phyloP scores from a whole-genome alignment of 768 basidiomycete species.

The Rubroboletus pulcherrimus region DNA sequence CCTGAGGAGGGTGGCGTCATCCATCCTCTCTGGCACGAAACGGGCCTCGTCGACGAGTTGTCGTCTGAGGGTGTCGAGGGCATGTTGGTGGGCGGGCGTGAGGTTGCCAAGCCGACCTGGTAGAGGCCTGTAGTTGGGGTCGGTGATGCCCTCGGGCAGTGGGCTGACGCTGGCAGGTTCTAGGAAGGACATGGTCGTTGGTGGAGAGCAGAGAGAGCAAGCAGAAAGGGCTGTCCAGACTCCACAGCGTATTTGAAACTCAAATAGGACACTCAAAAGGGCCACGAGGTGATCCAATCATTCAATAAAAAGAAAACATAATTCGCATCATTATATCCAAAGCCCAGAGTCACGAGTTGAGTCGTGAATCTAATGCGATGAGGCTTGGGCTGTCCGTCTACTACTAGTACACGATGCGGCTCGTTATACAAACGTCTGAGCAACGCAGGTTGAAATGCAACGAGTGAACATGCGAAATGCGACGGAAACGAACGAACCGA shows the following conservation, averaged over 20 bases:
- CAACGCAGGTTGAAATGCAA: slow-evolving; percentile 36
- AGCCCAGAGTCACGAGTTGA: slow-evolving; percentile 34
- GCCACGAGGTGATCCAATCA: neutral
- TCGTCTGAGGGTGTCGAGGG: slow-evolving; percentile 65
- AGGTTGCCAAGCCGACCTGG: slow-evolving; percentile 83
- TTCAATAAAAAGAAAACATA: neutral
- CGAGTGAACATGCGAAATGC: neutral
- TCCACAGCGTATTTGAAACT: slow-evolving; percentile 8
- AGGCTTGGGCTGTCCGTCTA: slow-evolving; percentile 27
- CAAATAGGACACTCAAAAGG: slow-evolving; percentile 1
- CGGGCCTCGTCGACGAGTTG: slow-evolving; percentile 57
- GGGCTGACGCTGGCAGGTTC: slow-evolving; percentile 49
- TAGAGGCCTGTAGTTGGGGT: slow-evolving; percentile 60
- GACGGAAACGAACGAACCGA: slow-evolving; percentile 2
- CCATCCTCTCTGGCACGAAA: slow-evolving; percentile 64
- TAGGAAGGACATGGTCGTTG: slow-evolving; percentile 27
- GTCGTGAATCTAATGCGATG: slow-evolving; percentile 32
- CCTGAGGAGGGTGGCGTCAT: slow-evolving; percentile 68
- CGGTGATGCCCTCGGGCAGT: slow-evolving; percentile 56
- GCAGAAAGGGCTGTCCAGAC: neutral
- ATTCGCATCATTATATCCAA: slow-evolving; percentile 34
- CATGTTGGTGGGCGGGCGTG: slow-evolving; percentile 53
- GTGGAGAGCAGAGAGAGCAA: neutral
- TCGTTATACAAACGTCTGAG: slow-evolving; percentile 19
- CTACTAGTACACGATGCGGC: slow-evolving; percentile 28